Conservation (phyloP, 169 alveolate species). For the Eimeria falciformis region DNA sequence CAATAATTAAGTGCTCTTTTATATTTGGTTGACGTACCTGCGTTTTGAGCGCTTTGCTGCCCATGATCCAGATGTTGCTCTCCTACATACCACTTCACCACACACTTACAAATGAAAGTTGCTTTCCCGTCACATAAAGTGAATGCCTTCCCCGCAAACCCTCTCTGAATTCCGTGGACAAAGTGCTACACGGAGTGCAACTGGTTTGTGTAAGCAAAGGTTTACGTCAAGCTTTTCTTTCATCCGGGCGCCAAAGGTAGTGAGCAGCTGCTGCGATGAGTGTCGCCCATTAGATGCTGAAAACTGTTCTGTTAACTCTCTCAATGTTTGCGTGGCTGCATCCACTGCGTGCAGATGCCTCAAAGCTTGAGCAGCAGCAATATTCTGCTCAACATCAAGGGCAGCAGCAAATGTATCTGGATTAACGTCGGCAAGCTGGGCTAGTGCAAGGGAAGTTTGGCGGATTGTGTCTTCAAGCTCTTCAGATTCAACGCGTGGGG, state of each 20-base stretch:
- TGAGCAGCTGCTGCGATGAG: not conserved
- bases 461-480: not conserved
- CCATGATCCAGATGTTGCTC: constrained; percentile 18
- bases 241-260: constrained; percentile 14
- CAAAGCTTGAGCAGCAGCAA: constrained; percentile 49
- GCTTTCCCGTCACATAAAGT: too few relatives aligned
- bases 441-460: constrained; percentile 8
- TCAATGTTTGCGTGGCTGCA: constrained; percentile 42
- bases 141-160: too few relatives aligned
- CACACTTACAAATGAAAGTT: not conserved
- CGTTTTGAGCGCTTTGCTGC: constrained; percentile 37
- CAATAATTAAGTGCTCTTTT: not conserved
- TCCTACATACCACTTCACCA: constrained; percentile 2
- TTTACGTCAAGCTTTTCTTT: constrained; percentile 46
- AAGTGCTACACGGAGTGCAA: not conserved
- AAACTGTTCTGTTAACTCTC: not conserved
- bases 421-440: constrained; percentile 25
- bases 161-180: not conserved
- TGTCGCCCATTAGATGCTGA: not conserved
- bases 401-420: constrained; percentile 58
- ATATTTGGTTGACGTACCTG: not conserved
- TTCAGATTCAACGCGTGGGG: constrained; percentile 24
- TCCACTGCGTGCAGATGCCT: constrained; percentile 46
- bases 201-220: not conserved
- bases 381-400: constrained; percentile 38